Evolutionary conservation across 495 filamentous ascomycete genomes (phyloP), one percentile per base, ranked within the genome.

Genomic region (Talaromyces proteolyticus): DNA sequence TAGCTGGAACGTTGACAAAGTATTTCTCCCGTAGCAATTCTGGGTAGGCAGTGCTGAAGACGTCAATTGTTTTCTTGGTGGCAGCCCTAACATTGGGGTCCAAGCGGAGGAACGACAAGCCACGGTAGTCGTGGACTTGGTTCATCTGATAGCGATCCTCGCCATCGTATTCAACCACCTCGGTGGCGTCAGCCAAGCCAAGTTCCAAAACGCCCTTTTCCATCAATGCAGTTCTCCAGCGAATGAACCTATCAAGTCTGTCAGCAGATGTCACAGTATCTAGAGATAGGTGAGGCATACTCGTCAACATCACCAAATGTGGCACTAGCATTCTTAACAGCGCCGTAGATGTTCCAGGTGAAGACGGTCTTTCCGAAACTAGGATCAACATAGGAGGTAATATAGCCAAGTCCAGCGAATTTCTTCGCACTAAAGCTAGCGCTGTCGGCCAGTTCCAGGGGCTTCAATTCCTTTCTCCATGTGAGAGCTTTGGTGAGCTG

Each of bases 121-220:
- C 81, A 53, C 86, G 71, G 74, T 94, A 96, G 70, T 96, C 91
- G 71, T 96, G 91, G 5, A 96, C 81, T 66, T 96, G 90, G 53
- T 87, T 75, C 62, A 90, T 87, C 69, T 89, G 84, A 68, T 95
- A 93, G 2, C 87, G 88, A 62, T 96, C 91, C 16, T 74, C 67
- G 53, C 78, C 75, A 44, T 82, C 78, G 53, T 88, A 85, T 1
- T 87, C 84, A 55, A 95, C 91, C 22, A 84, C 78, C 48, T 74
- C 67, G 16, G 80, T 87, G 18, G 86, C 86, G 14, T 77, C 71
- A 11, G 69, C 51, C 49, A 95, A 71, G 42, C 81, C 71, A 21
- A 96, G 78, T 42, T 87, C 79, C 41, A 80, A 68, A 25, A 95
- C 68, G 5, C 85, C 83, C 22, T 85, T 72, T 58, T 95, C 91